Evolutionary conservation across 1,284 basidiomycete genomes (phyloP).

Genomic region (Rhodotorula sp.): DNA sequence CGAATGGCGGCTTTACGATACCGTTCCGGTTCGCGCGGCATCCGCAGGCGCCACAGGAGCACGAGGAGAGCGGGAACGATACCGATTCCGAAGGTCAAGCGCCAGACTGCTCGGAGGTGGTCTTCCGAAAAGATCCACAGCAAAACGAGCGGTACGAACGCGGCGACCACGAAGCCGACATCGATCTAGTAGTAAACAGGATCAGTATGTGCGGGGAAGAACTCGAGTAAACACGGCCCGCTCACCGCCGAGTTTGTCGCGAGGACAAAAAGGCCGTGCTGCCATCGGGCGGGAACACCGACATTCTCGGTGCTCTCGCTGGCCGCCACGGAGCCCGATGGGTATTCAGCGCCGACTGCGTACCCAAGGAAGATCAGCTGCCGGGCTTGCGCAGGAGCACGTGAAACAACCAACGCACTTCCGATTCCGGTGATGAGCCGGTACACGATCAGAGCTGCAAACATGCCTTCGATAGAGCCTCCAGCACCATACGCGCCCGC

Average conservation of each 20-base stretch:
- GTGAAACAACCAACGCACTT: too few species aligned
- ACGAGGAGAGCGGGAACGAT: slow-evolving; percentile 74
- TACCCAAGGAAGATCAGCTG: too few species aligned
- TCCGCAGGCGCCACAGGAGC: slow-evolving; percentile 79
- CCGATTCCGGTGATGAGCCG: slow-evolving; percentile 69
- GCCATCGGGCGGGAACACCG: slow-evolving; percentile 70
- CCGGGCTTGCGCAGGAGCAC: too few species aligned
- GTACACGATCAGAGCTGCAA: slow-evolving; percentile 75
- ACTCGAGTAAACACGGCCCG: background rate
- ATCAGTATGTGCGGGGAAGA: background rate
- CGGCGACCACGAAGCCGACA: slow-evolving; percentile 73
- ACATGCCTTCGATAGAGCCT: slow-evolving; percentile 65
- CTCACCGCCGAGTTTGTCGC: slow-evolving; percentile 63
- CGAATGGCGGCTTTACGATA: slow-evolving; percentile 69
- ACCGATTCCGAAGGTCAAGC: slow-evolving; percentile 83
- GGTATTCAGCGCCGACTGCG: slow-evolving; percentile 9
- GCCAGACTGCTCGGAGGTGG: slow-evolving; percentile 82
- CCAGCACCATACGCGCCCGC: slow-evolving; percentile 79
- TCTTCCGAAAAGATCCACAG: slow-evolving; percentile 82
- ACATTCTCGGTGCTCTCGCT: slow-evolving; percentile 82
- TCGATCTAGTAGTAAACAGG: slow-evolving; percentile 58
- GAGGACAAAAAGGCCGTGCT: slow-evolving; percentile 80
- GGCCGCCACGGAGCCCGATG: slow-evolving; percentile 78
- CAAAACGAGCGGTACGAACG: slow-evolving; percentile 72
- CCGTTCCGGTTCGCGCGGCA: slow-evolving; percentile 68